A percentile compares a stretch with the other conserved stretches of the same genome.
Conservation (phyloP, 78 protist species). For the Anaeramoeba flamelloides region DNA sequence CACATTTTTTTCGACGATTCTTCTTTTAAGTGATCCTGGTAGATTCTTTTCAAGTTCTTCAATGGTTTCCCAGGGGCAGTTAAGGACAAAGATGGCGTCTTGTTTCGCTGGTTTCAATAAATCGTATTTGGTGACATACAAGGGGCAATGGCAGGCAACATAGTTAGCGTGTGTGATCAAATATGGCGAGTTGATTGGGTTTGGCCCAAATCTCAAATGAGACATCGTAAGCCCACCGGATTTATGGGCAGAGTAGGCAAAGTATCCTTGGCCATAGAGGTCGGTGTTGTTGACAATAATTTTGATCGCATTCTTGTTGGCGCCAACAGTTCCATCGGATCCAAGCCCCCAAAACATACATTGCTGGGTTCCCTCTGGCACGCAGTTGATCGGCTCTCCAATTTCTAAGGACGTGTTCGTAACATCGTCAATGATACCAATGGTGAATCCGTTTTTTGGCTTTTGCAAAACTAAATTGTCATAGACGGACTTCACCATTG, state of each 20-base stretch:
- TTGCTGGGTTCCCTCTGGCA: constrained; percentile 36
- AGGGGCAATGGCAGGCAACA: constrained; percentile 44
- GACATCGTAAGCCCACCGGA: constrained; percentile 44
- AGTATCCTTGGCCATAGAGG: constrained; percentile 29
- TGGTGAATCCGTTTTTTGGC: constrained; percentile 21
- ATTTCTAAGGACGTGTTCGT: constrained; percentile 21
- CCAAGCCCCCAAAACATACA: constrained; percentile 48
- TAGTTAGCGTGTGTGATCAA: constrained; percentile 36
- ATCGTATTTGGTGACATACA: constrained; percentile 24
- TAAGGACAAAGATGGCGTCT: constrained; percentile 35
- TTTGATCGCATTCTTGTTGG: constrained; percentile 48
- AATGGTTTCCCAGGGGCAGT: constrained; percentile 12
- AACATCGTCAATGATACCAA: constrained; percentile 47
- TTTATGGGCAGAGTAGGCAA: constrained; percentile 48
- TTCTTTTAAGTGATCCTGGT: constrained; percentile 15
- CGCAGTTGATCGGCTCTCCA: constrained; percentile 10
- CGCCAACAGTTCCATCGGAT: constrained; percentile 60
- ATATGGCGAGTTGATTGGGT: constrained; percentile 31
- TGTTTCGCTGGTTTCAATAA: constrained; percentile 7
- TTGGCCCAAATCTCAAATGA: constrained; percentile 44
- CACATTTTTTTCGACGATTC: constrained; percentile 15
- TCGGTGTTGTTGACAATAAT: constrained; percentile 32
- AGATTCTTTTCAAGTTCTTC: constrained; percentile 19
- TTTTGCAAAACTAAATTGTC: constrained; percentile 16
- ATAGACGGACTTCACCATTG: constrained; percentile 27